Evolutionary conservation across 192 early-diverging fungal genomes (phyloP), one percentile per base, ranked within the genome.

Genomic region (Coemansia sp.): DNA sequence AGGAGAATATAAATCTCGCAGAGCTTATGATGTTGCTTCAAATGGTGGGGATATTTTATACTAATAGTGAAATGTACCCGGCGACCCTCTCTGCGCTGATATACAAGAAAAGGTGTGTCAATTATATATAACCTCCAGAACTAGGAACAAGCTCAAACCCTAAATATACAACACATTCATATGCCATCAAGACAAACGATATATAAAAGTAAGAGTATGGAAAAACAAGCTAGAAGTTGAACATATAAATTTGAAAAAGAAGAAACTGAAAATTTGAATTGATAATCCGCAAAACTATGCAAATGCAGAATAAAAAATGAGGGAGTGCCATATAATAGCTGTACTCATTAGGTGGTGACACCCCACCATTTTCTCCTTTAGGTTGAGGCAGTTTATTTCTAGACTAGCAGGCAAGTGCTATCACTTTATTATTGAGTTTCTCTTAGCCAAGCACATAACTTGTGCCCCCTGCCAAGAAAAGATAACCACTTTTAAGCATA

Each of bases 221-320:
- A n/a, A 44, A 19, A 20, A 20, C 2, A 44, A 44, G 20, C 25
- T 4, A 48, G 25, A 23, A 25, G 38, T 17, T 33, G 2, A 48
- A 34, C 34, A 34, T 27, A 34, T 48, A 59, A 36, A 36, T 11
- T 36, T 36, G 34, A 42, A 52, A 52, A 15, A 52, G 19, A 52
- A 52, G 27, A 28, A 50, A 7, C 50, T 29, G n/a, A 52, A 11
- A 52, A 27, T 57, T 57, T 11, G 13, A 25, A 28, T 42, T 23
- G 36, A 14, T 47, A 48, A 61, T 50, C 40, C 27, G 25, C n/a
- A 33, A 8, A 54, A 14, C 6, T 54, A 14, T 54, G 14, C 28
- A 8, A 29, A 54, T 31, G 33, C 30, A 30, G 23, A 54, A 4
- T 28, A 30, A 54, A 54, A 54, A 54, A 54, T 4, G 47, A 31